Evolutionary conservation across 2,329 filamentous ascomycete species (phyloP), one percentile per base, ranked within the genome.

Genomic region (Trichocomaceae sp.): DNA sequence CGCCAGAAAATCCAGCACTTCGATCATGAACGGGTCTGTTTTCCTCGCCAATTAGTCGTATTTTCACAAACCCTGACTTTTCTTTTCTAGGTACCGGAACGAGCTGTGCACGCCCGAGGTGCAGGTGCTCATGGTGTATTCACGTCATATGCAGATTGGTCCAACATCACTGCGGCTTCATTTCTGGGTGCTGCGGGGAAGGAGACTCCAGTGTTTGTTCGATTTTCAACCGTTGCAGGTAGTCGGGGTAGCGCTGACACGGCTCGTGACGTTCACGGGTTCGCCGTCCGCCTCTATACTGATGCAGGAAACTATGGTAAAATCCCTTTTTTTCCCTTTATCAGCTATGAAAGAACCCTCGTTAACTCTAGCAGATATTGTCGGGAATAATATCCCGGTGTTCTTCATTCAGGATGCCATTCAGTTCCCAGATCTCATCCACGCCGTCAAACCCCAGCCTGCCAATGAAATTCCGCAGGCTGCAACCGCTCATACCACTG

Each of bases 221-320:
- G 86, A 15, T 87, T 89, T 66, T 89, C 86, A 0, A 89, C 86
- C 1, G 87, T 90, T 9, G 82, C 84, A 19, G 85, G 85, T 2
- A 85, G 80, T 33, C 77, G 82, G 13, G 87, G 86, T 29, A 86
- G 83, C 61, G 79, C 83, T 1, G 86, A 90, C 62, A 85, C 84
- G 0, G 84, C 79, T 6, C 79, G 87, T 35, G 86, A 90, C 72
- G 84, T 88, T 0, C 85, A 86, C 58, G 86, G 86, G 1, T 89
- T 88, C 62, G 86, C 86, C 2, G 80, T 77, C 49, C 78, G 79
- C 54, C 84, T 86, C 61, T 88, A 88, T 63, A 88, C 86, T 0
- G 83, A 87, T 39, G 84, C 87, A 61, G 86, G 86, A 23, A 89
- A 88, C 66, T 85, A 72, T n/a, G 71, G 70, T 70, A 63, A 39